Conservation (phyloP, 2,329 filamentous ascomycete genomes). For the Fusarium pseudoanthophilum region DNA sequence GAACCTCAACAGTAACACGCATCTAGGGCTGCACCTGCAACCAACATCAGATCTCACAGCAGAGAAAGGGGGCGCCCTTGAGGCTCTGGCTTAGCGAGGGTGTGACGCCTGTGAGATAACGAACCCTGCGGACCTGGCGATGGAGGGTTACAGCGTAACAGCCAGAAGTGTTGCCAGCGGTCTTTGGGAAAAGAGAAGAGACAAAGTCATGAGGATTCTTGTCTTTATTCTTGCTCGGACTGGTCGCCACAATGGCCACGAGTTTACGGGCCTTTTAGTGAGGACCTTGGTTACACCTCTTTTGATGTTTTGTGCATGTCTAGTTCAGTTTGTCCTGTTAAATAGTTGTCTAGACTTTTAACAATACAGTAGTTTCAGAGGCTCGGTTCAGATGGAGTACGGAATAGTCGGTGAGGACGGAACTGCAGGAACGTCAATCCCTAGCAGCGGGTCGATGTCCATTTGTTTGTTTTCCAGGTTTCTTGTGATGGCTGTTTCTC, state of each 20-base stretch:
- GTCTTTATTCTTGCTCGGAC: constrained; percentile 6
- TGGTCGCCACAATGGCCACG: constrained; percentile 19
- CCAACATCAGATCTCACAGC: constrained; percentile 32
- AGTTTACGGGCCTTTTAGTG: constrained; percentile 9
- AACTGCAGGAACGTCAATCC: constrained; percentile 42
- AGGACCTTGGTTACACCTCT: constrained; percentile 18
- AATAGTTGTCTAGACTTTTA: constrained; percentile 7
- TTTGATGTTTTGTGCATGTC: constrained; percentile 21
- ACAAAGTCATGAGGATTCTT: constrained; percentile 7
- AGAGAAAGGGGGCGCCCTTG: constrained; percentile 23
- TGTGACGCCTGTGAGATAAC: constrained; percentile 36
- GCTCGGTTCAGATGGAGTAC: constrained; percentile 18
- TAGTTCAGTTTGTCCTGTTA: constrained; percentile 17
- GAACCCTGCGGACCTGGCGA: constrained; percentile 17
- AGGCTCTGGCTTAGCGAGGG: constrained; percentile 34
- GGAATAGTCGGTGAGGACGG: constrained; percentile 43
- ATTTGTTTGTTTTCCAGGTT: constrained; percentile 3
- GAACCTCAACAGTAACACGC: constrained; percentile 10
- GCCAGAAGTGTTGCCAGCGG: neutral
- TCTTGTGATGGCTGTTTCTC: neutral
- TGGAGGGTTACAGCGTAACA: constrained; percentile 27
- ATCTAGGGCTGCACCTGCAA: constrained; percentile 24
- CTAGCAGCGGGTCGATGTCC: constrained; percentile 26
- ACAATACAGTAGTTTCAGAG: constrained; percentile 16
- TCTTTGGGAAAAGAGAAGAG: neutral